Evolutionary conservation across 2,329 filamentous ascomycete species (phyloP).

Genomic region (Tolypocladium cylindrosporum): DNA sequence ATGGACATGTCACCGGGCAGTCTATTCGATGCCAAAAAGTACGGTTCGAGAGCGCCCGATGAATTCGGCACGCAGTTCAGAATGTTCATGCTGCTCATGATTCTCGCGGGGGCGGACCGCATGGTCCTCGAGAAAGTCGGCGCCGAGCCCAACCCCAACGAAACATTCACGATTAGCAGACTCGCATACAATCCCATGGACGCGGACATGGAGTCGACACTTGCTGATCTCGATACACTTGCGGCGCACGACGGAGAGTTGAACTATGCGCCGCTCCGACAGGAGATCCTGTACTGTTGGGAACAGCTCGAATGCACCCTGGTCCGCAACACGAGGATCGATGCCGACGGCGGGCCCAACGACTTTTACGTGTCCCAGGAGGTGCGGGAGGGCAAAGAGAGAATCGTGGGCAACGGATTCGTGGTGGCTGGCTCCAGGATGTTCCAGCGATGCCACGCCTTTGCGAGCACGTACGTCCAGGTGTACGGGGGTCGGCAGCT

Average conservation of each 20-base stretch:
- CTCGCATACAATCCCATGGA: constrained; percentile 10
- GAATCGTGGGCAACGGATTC: constrained; percentile 10
- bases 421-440: constrained; percentile 7
- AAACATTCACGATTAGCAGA: constrained; percentile 4
- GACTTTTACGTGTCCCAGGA: constrained; percentile 11
- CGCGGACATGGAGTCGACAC: constrained; percentile 8
- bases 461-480: constrained; percentile 7
- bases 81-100: constrained; percentile 11
- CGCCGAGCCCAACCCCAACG: constrained; percentile 9
- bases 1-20: constrained; percentile 13
- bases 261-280: constrained; percentile 8
- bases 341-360: constrained; percentile 5
- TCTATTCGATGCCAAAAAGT: constrained; percentile 8
- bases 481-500: constrained; percentile 13
- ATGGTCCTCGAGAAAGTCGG: constrained; percentile 18
- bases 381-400: constrained; percentile 7
- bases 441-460: constrained; percentile 8
- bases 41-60: constrained; percentile 8
- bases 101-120: constrained; percentile 22
- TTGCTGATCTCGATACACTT: constrained; percentile 10
- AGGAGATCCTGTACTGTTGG: constrained; percentile 11
- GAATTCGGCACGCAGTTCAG: constrained; percentile 11
- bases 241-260: constrained; percentile 7
- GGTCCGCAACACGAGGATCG: constrained; percentile 6
- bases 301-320: constrained; percentile 10